Evolutionary conservation across 495 filamentous ascomycete species (phyloP).

Genomic region (Amphirosellinia nigrospora): DNA sequence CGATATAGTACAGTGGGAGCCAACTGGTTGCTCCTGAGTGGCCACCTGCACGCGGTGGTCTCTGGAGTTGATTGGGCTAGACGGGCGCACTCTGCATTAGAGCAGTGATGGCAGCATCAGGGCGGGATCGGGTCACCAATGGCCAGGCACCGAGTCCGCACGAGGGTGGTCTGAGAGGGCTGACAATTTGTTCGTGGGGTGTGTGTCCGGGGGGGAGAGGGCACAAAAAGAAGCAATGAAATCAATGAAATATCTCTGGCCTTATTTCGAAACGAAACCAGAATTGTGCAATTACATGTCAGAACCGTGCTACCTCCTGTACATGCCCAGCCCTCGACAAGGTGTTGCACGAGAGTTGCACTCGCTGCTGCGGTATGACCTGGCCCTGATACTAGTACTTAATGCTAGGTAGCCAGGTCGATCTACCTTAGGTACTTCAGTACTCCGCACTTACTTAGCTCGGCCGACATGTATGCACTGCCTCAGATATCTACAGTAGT

Average conservation of each 20-base stretch:
- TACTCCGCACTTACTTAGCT: too few species aligned
- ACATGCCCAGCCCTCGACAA: neutral
- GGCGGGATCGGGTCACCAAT: slow-evolving; percentile 41
- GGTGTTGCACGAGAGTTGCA: slow-evolving; percentile 6
- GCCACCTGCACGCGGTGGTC: slow-evolving; percentile 37
- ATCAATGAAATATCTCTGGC: neutral
- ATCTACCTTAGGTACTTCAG: too few species aligned
- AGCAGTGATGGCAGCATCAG: slow-evolving; percentile 42
- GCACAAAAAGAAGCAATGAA: neutral
- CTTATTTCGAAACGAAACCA: neutral
- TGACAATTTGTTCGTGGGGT: slow-evolving; percentile 26
- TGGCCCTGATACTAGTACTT: neutral
- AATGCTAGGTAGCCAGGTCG: too few species aligned
- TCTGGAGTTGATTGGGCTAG: slow-evolving; percentile 40
- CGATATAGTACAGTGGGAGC: slow-evolving; percentile 39
- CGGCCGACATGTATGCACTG: too few species aligned
- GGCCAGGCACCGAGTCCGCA: slow-evolving; percentile 36
- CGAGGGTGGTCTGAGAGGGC: slow-evolving; percentile 37
- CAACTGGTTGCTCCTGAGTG: slow-evolving; percentile 46
- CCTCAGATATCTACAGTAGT: too few species aligned
- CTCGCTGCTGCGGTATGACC: neutral
- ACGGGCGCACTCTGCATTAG: slow-evolving; percentile 41
- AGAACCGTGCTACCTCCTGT: neutral
- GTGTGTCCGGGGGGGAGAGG: neutral
- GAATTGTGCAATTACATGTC: slow-evolving; percentile 12